phyloP scores from a whole-genome alignment of 108 stramenopile genomes.

The Nitzschia sp. region DNA sequence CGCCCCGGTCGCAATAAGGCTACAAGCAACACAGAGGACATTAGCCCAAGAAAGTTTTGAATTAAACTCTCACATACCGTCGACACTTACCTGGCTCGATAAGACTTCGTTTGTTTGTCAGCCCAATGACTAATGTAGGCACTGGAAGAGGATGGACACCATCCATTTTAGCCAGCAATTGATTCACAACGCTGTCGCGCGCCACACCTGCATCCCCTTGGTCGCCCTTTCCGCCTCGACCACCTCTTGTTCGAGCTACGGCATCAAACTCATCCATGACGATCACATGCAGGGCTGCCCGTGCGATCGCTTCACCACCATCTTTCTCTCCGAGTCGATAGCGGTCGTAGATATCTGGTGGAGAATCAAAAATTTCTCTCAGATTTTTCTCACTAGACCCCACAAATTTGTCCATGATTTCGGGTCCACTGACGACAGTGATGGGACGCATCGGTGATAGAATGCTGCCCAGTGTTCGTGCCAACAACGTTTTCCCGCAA shows the following conservation, averaged over 20 bases:
- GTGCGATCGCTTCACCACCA: conserved; percentile 57
- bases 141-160: conserved; percentile 86
- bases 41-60: too few species aligned
- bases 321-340: conserved; percentile 55
- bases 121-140: conserved; percentile 89
- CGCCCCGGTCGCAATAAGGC: conserved; percentile 81
- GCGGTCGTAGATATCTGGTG: conserved; percentile 73
- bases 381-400: conserved; percentile 85
- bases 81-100: conserved; percentile 73
- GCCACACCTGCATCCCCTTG: conserved; percentile 95
- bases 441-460: conserved; percentile 78
- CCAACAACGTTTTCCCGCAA: conserved; percentile 81
- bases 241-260: conserved; percentile 78
- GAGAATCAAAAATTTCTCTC: conserved; percentile 80
- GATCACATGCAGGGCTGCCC: conserved; percentile 46
- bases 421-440: conserved; percentile 87
- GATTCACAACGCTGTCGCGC: conserved; percentile 91
- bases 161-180: conserved; percentile 93
- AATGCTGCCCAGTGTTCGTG: conserved; percentile 69
- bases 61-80: too few species aligned
- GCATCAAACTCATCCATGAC: conserved; percentile 97
- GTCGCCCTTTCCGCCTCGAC: conserved; percentile 65
- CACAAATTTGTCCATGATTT: conserved; percentile 88
- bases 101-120: conserved; percentile 92
- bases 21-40: conserved; percentile 19